Conservation (phyloP, 805 yeast species). For the Zygotorulaspora chibaensis region DNA sequence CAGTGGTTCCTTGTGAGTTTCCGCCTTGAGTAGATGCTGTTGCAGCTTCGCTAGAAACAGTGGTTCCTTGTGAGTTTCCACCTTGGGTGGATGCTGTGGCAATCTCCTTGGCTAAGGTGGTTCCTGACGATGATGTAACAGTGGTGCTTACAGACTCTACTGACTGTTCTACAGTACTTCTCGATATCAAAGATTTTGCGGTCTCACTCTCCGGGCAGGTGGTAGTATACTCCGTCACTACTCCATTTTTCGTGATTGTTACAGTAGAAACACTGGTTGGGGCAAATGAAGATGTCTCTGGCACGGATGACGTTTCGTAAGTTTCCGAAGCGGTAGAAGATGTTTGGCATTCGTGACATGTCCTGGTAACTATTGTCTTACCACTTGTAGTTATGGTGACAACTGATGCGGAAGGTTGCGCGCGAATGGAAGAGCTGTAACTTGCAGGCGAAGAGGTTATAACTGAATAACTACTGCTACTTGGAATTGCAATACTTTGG, state of each 20-base stretch:
- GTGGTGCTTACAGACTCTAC: too few relatives aligned
- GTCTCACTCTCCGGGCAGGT: slow-evolving; percentile 6
- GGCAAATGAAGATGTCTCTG: background rate
- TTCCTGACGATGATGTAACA: too few relatives aligned
- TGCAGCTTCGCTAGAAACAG: background rate
- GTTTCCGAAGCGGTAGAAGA: background rate
- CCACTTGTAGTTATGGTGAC: background rate
- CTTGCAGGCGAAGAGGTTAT: background rate
- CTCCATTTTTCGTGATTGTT: slow-evolving; percentile 6
- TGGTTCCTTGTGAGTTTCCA: background rate
- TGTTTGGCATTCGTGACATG: background rate
- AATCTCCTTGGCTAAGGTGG: background rate
- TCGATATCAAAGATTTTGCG: background rate
- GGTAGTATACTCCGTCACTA: slow-evolving; percentile 7
- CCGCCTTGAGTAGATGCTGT: background rate
- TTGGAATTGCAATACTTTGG: background rate
- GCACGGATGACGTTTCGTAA: background rate
- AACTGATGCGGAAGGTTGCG: background rate
- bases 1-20: background rate
- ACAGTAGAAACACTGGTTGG: slow-evolving; percentile 3
- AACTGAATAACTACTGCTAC: background rate
- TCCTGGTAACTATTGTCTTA: background rate
- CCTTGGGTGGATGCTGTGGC: background rate
- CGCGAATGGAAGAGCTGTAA: slow-evolving; percentile 1
- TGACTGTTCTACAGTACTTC: background rate